Conservation (phyloP, 2,329 filamentous ascomycete species). For the Polytolypa hystricis region DNA sequence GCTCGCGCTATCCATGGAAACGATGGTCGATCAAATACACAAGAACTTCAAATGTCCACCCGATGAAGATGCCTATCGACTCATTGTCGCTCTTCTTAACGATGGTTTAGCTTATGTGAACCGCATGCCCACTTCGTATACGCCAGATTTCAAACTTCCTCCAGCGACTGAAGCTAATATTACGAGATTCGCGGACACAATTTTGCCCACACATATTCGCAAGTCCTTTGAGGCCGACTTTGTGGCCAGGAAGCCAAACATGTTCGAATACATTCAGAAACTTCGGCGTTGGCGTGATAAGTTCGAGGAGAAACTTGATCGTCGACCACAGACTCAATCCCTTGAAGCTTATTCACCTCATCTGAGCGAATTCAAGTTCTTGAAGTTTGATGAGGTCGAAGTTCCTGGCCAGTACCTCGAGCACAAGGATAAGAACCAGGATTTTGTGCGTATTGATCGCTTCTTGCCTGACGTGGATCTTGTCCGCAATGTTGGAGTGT, state of each 20-base stretch:
- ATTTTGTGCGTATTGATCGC: conserved; percentile 93
- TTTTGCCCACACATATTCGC: conserved; percentile 86
- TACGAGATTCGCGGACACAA: conserved; percentile 89
- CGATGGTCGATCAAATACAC: conserved; percentile 97
- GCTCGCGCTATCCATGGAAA: conserved; percentile 94
- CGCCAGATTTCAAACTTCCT: conserved; percentile 82
- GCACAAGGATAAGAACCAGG: conserved; percentile 97
- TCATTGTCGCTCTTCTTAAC: conserved; percentile 95
- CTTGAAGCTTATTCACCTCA: conserved; percentile 82
- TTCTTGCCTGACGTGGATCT: conserved; percentile 93
- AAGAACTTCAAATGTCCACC: conserved; percentile 99
- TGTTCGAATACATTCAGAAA: conserved; percentile 98
- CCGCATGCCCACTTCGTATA: conserved; percentile 74
- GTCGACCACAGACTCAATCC: conserved; percentile 59
- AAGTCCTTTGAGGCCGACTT: conserved; percentile 98
- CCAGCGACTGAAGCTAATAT: conserved; percentile 90
- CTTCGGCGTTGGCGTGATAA: conserved; percentile 92
- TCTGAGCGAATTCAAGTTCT: conserved; percentile 91
- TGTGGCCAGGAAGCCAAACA: conserved; percentile 85
- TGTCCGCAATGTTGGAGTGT: conserved; percentile 79
- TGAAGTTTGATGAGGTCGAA: conserved; percentile 97
- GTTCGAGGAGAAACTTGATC: conserved; percentile 94
- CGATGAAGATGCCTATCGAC: conserved; percentile 91
- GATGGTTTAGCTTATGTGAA: conserved; percentile 89
- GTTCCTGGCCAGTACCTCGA: conserved; percentile 93